These are phyloP conservation scores for Euphorbia schlechtendalii DNA, from an alignment of 441 rosid species.

Conservation along the genomic window DNA sequence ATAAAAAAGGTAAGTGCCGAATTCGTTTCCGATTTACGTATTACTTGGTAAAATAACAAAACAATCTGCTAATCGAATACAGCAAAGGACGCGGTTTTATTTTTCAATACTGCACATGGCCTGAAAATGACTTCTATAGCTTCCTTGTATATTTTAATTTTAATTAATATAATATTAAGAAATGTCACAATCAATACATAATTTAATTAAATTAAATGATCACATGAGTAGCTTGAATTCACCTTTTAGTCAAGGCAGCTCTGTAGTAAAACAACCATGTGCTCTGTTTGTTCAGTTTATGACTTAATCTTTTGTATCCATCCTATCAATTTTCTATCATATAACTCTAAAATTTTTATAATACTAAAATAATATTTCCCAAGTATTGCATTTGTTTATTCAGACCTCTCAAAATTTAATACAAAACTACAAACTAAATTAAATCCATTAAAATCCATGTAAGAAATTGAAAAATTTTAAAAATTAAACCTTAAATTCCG, in stretches of 20 bases:
- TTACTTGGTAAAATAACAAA: no score
- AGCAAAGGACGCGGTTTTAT: conserved; percentile 7
- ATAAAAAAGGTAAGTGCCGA: no score
- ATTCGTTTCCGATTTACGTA: no score
- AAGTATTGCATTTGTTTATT: no score
- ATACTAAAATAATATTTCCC: no score
- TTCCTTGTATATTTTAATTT: background rate
- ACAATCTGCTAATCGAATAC: background rate
- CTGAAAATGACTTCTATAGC: conserved; percentile 19
- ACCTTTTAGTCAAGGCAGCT: background rate
- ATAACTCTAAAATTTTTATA: no score
- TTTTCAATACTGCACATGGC: conserved; percentile 12
- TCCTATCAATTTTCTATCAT: no score
- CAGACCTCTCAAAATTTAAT: no score
- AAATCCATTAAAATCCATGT: no score
- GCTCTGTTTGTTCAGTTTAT: conserved; percentile 1
- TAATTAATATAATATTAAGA: background rate
- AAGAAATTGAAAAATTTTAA: no score
- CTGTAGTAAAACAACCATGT: conserved; percentile 11
- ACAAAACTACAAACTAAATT: no score
- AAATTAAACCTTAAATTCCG: no score
- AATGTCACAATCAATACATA: background rate
- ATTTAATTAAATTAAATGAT: conserved; percentile 4
- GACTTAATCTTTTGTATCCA: background rate
- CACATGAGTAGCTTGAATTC: conserved; percentile 15